phyloP scores from a whole-genome alignment of 345 rosid species.

The Salix exigua region DNA sequence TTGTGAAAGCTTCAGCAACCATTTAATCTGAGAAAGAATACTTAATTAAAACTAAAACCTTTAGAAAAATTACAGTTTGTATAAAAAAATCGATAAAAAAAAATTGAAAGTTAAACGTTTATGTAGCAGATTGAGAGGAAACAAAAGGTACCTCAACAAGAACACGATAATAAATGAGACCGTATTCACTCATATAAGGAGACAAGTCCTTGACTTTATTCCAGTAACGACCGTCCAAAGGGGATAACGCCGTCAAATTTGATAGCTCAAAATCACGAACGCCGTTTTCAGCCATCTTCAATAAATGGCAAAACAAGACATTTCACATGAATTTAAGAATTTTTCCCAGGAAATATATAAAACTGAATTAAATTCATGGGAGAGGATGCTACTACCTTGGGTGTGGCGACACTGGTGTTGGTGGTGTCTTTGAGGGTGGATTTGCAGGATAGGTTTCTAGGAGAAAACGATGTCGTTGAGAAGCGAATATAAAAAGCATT shows the following conservation, averaged over 20 bases:
- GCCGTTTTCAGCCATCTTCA: slow-evolving; percentile 37
- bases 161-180: slow-evolving; percentile 69
- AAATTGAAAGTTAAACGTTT: background rate
- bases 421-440: slow-evolving; percentile 24
- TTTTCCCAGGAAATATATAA: background rate
- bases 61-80: background rate
- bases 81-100: background rate
- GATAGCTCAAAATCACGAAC: slow-evolving; percentile 56
- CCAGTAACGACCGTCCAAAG: slow-evolving; percentile 96
- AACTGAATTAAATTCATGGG: background rate
- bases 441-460: slow-evolving; percentile 23
- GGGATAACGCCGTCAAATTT: slow-evolving; percentile 74
- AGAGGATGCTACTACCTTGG: background rate
- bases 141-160: slow-evolving; percentile 67
- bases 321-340: background rate
- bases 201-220: slow-evolving; percentile 78
- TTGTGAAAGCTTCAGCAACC: slow-evolving; percentile 83
- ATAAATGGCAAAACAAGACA: background rate
- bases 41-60: background rate
- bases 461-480: slow-evolving; percentile 8
- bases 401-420: background rate
- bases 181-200: slow-evolving; percentile 82
- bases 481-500: slow-evolving; percentile 29
- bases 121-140: background rate
- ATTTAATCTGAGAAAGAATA: slow-evolving; percentile 53